Percentiles rank a stretch among this genome's conserved stretches.
phyloP scores from a whole-genome alignment of 768 basidiomycete genomes.

The Mycena vulgaris region DNA sequence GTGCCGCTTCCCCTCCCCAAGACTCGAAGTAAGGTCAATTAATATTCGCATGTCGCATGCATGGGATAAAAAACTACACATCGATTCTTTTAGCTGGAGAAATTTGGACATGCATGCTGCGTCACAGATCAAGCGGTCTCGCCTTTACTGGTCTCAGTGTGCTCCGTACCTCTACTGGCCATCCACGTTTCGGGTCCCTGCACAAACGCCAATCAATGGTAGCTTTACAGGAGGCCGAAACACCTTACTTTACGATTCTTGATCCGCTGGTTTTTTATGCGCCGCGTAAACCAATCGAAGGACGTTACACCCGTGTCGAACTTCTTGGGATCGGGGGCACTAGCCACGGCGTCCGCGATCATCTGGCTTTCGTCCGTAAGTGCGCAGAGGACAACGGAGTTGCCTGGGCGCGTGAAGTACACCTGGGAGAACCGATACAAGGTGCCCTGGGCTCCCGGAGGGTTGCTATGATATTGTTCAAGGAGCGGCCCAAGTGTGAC shows the following conservation, averaged over 20 bases:
- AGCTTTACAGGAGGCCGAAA: neutral
- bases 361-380: neutral
- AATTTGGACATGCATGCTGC: too few species aligned
- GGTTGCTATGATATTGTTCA: neutral
- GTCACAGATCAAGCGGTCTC: too few species aligned
- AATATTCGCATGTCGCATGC: too few species aligned
- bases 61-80: too few species aligned
- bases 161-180: neutral
- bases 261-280: neutral
- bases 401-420: neutral
- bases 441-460: neutral
- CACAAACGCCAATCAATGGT: neutral
- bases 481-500: neutral
- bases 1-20: too few species aligned
- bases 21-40: too few species aligned
- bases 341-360: neutral
- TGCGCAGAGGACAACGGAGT: neutral
- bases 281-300: neutral
- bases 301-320: neutral
- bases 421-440: neutral
- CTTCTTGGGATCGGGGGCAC: neutral
- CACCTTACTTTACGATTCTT: neutral
- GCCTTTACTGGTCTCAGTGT: too few species aligned
- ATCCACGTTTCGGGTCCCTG: neutral
- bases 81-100: too few species aligned